Base-by-base conservation (phyloP, 176 grass and related monocot species). In the Juncus inflexus region DNA sequence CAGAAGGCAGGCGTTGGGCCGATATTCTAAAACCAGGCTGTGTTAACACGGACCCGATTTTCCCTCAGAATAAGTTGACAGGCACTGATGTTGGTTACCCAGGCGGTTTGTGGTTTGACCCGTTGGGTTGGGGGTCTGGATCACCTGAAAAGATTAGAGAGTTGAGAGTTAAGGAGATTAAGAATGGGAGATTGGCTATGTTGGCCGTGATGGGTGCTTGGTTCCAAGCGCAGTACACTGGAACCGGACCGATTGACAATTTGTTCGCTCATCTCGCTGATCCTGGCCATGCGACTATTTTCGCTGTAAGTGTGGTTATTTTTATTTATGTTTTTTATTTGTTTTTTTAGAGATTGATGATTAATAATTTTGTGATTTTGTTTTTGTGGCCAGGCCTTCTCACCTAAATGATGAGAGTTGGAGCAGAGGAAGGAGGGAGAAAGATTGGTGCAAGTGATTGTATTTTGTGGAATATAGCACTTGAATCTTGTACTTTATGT, bases 181-280 rank as follows among this genome's bases (percentile, higher is more conserved):
- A 99, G 85, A 99, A 99, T 61, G 94, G 94, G 12, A 83, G 94
- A 52, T 74, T 99, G 52, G 89, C 94, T 64, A 99, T 99, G 94
- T 74, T 92, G 64, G 94, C 94, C 16, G 89, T 99, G 50, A 90
- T 99, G 89, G 94, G 94, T 38, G 88, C 88, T 36, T 99, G 88
- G 88, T 91, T 92, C 70, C 94, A 99, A 79, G 85, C 85, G 0
- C 74, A 77, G 74, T 92, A 92, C 74, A 99, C 94, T 35, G 94
- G 94, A 66, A 92, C 88, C 3, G 88, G 89, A 35, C 94, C 94
- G 61, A 90, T 99, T 47, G 94, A 92, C 61, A 99, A 99, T 78
- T 85, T 99, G 77, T 89, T 99, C 72, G 88, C 88, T 16, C 94
- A 99, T 63, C 88, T 99, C 14, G 83, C 94, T 15, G 94, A 99